phyloP scores from a whole-genome alignment of 2,329 filamentous ascomycete species.

The Teratosphaeria zuluensis region DNA sequence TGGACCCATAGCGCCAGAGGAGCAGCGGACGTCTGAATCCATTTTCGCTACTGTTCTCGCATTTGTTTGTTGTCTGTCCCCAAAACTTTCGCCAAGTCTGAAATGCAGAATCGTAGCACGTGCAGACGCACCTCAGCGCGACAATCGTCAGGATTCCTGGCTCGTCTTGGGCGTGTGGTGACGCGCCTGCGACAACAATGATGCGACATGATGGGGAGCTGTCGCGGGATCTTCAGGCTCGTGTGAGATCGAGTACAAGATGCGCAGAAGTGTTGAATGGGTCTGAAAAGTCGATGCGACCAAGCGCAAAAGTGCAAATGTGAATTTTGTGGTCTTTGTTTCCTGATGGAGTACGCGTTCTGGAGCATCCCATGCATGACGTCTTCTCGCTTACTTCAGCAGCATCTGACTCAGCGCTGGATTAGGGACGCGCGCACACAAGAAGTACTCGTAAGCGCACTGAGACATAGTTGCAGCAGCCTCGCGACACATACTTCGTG shows the following conservation, averaged over 20 bases:
- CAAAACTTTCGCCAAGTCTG: not conserved
- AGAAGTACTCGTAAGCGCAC: not conserved
- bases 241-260: not conserved
- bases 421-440: not conserved
- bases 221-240: not conserved
- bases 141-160: not conserved
- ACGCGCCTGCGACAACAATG: not conserved
- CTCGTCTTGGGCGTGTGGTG: not conserved
- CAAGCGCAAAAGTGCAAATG: not conserved
- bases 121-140: not conserved
- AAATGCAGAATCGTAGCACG: not conserved
- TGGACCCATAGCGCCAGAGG: not conserved
- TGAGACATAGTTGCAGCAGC: not conserved
- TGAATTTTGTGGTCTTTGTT: not conserved
- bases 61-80: not conserved
- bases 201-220: not conserved
- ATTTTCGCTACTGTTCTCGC: not conserved
- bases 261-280: not conserved
- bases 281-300: not conserved
- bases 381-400: not conserved
- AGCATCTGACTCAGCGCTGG: not conserved
- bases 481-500: not conserved
- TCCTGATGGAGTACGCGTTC: not conserved
- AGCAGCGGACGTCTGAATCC: not conserved
- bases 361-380: not conserved